Percentiles rank a stretch among this genome's conserved stretches.
Conservation (phyloP, 2,329 filamentous ascomycete genomes). For the Orbilia oligospora region DNA sequence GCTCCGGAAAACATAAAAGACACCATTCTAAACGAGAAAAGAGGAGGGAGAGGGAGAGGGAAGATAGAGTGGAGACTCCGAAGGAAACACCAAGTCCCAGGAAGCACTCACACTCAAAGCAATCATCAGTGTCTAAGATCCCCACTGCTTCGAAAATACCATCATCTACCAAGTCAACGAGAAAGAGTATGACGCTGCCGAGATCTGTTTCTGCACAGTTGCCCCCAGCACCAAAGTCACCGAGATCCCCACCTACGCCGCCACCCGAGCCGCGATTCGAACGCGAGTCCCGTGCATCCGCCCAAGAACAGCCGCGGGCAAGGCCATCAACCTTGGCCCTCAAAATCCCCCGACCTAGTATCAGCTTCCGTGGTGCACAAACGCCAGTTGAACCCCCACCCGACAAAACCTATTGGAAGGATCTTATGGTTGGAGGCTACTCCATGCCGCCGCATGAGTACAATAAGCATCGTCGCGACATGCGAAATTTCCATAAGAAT, state of each 20-base stretch:
- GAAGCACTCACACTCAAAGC: constrained; percentile 49
- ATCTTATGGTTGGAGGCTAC: constrained; percentile 55
- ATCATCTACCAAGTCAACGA: constrained; percentile 41
- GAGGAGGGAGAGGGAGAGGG: constrained; percentile 28
- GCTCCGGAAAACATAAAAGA: constrained; percentile 46
- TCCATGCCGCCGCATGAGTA: constrained; percentile 52
- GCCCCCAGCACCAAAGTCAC: constrained; percentile 30
- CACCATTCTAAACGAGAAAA: constrained; percentile 53
- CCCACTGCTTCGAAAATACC: constrained; percentile 53
- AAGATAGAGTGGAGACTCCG: constrained; percentile 23
- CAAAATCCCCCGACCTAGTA: constrained; percentile 54
- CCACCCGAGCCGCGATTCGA: constrained; percentile 39
- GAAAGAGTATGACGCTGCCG: constrained; percentile 52
- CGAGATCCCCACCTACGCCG: constrained; percentile 42
- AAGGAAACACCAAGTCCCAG: constrained; percentile 43
- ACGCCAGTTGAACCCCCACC: constrained; percentile 40
- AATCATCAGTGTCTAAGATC: constrained; percentile 50
- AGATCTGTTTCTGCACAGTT: constrained; percentile 46
- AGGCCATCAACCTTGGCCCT: constrained; percentile 50
- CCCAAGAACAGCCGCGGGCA: constrained; percentile 28
- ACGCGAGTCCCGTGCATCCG: neutral
- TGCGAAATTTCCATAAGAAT: constrained; percentile 55
- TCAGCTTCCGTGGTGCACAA: constrained; percentile 46
- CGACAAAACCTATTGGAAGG: constrained; percentile 58
- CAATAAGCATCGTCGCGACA: constrained; percentile 56